Evolutionary conservation across 2,329 filamentous ascomycete species (phyloP).

Genomic region (Chaetomium globosum): DNA sequence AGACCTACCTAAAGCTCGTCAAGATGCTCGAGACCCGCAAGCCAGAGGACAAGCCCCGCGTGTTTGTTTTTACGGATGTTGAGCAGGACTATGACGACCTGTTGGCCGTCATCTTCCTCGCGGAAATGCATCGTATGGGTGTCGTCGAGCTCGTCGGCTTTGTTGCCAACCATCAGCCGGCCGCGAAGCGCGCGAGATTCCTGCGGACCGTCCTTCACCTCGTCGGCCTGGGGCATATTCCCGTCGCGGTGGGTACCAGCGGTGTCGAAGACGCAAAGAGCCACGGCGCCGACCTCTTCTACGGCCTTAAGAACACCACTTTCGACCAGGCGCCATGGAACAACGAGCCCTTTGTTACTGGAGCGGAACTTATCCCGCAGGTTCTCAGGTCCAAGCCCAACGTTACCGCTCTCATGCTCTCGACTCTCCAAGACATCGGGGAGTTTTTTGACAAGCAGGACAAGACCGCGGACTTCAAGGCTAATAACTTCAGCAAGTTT

Average conservation of each 20-base stretch:
- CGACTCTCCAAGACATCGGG: constrained; percentile 28
- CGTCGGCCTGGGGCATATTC: constrained; percentile 15
- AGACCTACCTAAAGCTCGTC: constrained; percentile 20
- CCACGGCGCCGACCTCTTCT: constrained; percentile 13
- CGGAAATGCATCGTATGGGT: constrained; percentile 31
- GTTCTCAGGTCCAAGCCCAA: constrained; percentile 9
- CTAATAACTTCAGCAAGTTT: constrained; percentile 26
- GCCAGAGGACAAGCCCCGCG: constrained; percentile 20
- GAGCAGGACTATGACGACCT: constrained; percentile 33
- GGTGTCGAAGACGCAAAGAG: not conserved
- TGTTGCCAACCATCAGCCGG: constrained; percentile 28
- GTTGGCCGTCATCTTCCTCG: constrained; percentile 30
- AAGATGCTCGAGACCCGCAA: constrained; percentile 15
- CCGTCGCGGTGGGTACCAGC: constrained; percentile 21
- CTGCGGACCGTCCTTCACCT: constrained; percentile 25
- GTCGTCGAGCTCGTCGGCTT: constrained; percentile 27
- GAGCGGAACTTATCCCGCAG: not conserved
- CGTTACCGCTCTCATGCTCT: constrained; percentile 29
- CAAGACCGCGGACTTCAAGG: not conserved
- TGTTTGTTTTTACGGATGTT: constrained; percentile 30
- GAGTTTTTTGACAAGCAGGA: constrained; percentile 22
- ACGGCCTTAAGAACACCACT: constrained; percentile 28
- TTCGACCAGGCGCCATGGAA: constrained; percentile 21
- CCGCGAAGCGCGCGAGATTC: constrained; percentile 24
- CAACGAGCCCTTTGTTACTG: not conserved